Evolutionary conservation across 805 yeast genomes (phyloP), one percentile per base, ranked within the genome.

Genomic region (Kuraishia cidri): DNA sequence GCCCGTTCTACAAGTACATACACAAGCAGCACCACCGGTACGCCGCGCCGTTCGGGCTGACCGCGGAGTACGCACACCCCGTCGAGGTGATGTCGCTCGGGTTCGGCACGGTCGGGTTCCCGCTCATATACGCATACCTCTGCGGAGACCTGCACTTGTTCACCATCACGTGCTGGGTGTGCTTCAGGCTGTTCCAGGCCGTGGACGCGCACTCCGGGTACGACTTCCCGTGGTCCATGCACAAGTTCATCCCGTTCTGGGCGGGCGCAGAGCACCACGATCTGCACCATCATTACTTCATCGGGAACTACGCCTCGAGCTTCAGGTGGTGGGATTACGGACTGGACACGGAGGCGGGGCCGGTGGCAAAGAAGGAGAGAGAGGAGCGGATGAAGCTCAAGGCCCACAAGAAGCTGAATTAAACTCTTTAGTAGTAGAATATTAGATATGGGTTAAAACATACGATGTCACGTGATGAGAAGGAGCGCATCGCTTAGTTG

Each of bases 231-330:
- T 70, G 73, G 74, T 71, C 77, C 1, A 59, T 72, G 45, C 69
- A 72, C 48, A 50, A 69, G 36, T 58, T 70, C 47, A 32, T 72
- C n/a, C 79, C 79, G 27, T 63, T 72, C 52, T 72, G 79, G 79
- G 78, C 79, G 7, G 79, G 79, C 21, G 78, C 78, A 24, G 76
- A 68, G 36, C 79, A 72, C 44, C 79, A 72, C 45, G 79, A 72
- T 44, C 62, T 65, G 37, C 79, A 72, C 42, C 79, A 72, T 41
- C 79, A 71, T 43, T 68, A 65, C 48, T 72, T 72, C 41, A 70
- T 72, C 38, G 79, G 79, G 13, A 67, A 67, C 44, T 72, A 72
- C 42, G 73, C 79, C 17, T 66, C 74, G 26, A 61, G 71, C 18
- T 72, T 72, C 55, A 66, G 76, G 47, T 69, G 75, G 72, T 70